Evolutionary conservation across 768 basidiomycete species (phyloP), one percentile per base, ranked within the genome.

Genomic region (Hysterangium stoloniferum): DNA sequence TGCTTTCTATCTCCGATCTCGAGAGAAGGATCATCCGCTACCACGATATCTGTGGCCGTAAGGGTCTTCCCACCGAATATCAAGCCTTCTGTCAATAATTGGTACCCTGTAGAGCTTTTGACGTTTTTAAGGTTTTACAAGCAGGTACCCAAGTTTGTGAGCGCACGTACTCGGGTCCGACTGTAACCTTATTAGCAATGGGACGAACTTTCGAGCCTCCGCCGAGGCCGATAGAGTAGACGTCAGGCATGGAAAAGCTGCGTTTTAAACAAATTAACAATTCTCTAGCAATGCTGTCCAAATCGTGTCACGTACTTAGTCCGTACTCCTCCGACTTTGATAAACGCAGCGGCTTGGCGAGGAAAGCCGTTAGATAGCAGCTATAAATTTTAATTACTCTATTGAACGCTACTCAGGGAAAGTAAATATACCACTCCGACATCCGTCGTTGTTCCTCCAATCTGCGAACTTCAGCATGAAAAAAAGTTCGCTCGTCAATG

Each of bases 401-500:
- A 31, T 13, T 4, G 36, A 12, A 9, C 20, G 4, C 2, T 34
- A 34, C 19, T 36, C 7, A 45, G 29, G 7, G 20, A 50, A 7
- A 24, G 24, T 6, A 17, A 40, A 49, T 40, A 28, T 29, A 51
- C 49, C 29, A 82, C 75, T 15, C 82, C 81, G 6, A 82, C 75
- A 54, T 82, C 82, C 1, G 78, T 77, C 13, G 80, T 80, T 0
- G 82, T 84, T 0, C 80, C 81, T 41, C 82, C 82, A 51, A 82
- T 29, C 49, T 51, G 31, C 6, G 25, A 25, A 12, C 38, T 29
- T 13, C n/a, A 40, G 15, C 24, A 20, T 25, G 15, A 3, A 13
- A 25, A n/a, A 8, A 2, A 24, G 24, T n/a, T 25, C 19, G 9
- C 22, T 28, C 27, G 13, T 19, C 17, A 29, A 42, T 22, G 12